These are phyloP conservation scores for Nectriaceae sp. DNA, from an alignment of 2,329 filamentous ascomycete genomes.

Conservation along the genomic window DNA sequence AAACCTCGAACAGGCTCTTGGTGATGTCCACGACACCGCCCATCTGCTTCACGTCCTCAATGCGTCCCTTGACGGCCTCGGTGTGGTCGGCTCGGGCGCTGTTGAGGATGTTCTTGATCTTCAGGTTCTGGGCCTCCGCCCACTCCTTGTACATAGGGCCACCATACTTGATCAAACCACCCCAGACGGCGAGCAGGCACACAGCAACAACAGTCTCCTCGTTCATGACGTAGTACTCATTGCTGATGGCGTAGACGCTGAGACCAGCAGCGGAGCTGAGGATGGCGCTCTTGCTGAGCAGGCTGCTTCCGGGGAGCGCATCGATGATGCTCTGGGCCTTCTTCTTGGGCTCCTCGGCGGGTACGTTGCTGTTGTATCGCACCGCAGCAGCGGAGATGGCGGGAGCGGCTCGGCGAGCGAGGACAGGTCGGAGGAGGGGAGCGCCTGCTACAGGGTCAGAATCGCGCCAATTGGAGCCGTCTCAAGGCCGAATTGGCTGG, in stretches of 20 bases:
- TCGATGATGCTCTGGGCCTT: conserved; percentile 97
- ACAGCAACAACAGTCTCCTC: conserved; percentile 96
- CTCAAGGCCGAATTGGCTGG: conserved; percentile 10
- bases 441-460: conserved; percentile 62
- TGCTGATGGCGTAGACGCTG: conserved; percentile 94
- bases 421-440: conserved; percentile 82
- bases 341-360: conserved; percentile 87
- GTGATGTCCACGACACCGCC: conserved; percentile 92
- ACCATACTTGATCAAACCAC: conserved; percentile 87
- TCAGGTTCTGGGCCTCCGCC: conserved; percentile 84
- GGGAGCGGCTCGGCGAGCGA: conserved; percentile 75
- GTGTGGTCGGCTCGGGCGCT: conserved; percentile 93
- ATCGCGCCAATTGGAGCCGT: conserved; percentile 30
- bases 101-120: conserved; percentile 95
- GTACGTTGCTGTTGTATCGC: conserved; percentile 75
- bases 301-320: conserved; percentile 85
- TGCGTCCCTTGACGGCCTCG: conserved; percentile 90
- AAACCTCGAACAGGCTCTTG: conserved; percentile 95
- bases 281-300: conserved; percentile 95
- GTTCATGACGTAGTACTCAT: conserved; percentile 99
- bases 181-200: conserved; percentile 92
- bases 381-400: conserved; percentile 69
- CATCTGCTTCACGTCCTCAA: conserved; percentile 93
- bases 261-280: conserved; percentile 90
- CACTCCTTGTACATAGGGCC: conserved; percentile 91